Evolutionary conservation across 106 monocot genomes (phyloP).

Genomic region (Dendrobium huoshanense): DNA sequence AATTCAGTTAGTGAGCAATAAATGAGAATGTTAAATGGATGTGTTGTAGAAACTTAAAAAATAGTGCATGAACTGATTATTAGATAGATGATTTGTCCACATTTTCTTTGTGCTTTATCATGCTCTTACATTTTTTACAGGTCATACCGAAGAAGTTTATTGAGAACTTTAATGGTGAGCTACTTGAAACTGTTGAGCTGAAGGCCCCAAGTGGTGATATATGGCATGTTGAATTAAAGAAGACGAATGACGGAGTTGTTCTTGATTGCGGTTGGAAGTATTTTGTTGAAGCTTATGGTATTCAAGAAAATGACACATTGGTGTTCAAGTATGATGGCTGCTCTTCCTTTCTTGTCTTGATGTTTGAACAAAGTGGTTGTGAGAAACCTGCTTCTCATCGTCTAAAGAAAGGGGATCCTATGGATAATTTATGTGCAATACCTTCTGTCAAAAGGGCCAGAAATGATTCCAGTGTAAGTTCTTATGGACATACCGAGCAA

Average conservation of each 20-base stretch:
- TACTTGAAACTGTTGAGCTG: slow-evolving; percentile 17
- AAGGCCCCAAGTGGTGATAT: slow-evolving; percentile 18
- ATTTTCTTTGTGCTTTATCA: neutral
- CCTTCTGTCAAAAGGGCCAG: neutral
- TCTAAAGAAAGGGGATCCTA: slow-evolving; percentile 6
- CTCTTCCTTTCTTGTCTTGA: slow-evolving; percentile 21
- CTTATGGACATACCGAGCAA: neutral
- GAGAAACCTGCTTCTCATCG: slow-evolving; percentile 22
- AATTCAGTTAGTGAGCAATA: too few species aligned
- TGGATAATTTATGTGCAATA: slow-evolving; percentile 7
- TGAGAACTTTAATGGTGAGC: slow-evolving; percentile 5
- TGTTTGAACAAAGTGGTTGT: slow-evolving; percentile 20
- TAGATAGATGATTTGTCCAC: neutral
- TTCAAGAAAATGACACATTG: slow-evolving; percentile 16
- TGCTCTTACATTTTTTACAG: neutral
- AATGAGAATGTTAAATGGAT: too few species aligned
- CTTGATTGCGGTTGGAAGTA: slow-evolving; percentile 25
- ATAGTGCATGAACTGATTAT: too few species aligned
- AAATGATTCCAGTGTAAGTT: neutral
- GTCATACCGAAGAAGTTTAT: slow-evolving; percentile 22
- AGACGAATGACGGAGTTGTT: slow-evolving; percentile 10
- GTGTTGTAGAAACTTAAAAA: too few species aligned
- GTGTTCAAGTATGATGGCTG: slow-evolving; percentile 25
- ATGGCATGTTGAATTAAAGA: slow-evolving; percentile 20
- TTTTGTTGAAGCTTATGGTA: slow-evolving; percentile 21